A percentile compares a stretch with the other conserved stretches of the same genome.
phyloP scores from a whole-genome alignment of 768 basidiomycete species.

The Lanmaoa rubissima region DNA sequence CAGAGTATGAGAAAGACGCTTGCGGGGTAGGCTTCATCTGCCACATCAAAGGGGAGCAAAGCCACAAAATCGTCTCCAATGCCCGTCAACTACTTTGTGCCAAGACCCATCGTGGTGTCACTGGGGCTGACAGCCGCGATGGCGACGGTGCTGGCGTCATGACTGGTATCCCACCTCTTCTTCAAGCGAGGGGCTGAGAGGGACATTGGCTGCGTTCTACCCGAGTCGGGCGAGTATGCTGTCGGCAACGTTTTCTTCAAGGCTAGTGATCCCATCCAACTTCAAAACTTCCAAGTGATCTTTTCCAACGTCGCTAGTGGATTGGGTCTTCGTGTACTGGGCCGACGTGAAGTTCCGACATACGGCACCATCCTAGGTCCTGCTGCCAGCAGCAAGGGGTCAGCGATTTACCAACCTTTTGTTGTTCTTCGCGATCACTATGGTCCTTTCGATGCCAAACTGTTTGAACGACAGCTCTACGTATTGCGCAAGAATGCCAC shows the following conservation, averaged over 20 bases:
- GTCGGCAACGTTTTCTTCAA: constrained; percentile 98
- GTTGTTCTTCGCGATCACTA: constrained; percentile 88
- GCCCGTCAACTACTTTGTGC: constrained; percentile 91
- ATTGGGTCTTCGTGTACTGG: constrained; percentile 87
- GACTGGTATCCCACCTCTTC: constrained; percentile 90
- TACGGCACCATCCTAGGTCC: constrained; percentile 97
- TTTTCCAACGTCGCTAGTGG: constrained; percentile 81
- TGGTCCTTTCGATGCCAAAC: constrained; percentile 81
- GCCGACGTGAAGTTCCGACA: constrained; percentile 96
- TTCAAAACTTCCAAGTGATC: constrained; percentile 75
- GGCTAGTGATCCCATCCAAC: constrained; percentile 72
- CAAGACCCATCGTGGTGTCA: constrained; percentile 96
- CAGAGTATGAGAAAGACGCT: constrained; percentile 88
- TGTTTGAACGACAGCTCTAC: constrained; percentile 94
- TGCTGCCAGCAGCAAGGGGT: constrained; percentile 93
- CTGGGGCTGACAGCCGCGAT: constrained; percentile 93
- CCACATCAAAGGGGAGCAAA: constrained; percentile 92
- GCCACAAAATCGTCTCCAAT: constrained; percentile 96
- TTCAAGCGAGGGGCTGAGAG: constrained; percentile 92
- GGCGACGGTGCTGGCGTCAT: constrained; percentile 97
- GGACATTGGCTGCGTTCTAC: constrained; percentile 81
- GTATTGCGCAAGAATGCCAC: constrained; percentile 96
- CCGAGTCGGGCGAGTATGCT: constrained; percentile 89
- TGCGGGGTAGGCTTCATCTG: constrained; percentile 99
- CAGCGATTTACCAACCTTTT: constrained; percentile 91